Evolutionary conservation across 345 rosid genomes (phyloP).

Genomic region (Iberis pinnata): DNA sequence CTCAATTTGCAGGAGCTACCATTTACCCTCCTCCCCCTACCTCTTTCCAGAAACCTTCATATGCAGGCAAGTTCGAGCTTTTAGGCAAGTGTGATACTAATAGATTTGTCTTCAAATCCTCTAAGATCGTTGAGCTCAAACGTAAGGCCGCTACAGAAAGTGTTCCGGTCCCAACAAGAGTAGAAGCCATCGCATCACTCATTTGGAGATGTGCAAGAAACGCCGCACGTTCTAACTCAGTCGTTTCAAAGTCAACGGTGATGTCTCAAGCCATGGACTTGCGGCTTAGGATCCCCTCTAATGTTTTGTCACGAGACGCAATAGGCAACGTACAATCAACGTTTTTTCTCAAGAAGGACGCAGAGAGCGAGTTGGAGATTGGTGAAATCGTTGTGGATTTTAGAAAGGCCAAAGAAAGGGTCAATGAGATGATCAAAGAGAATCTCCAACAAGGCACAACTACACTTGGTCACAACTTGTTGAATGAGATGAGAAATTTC

Average conservation of each 20-base stretch:
- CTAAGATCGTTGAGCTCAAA: slow-evolving; percentile 26
- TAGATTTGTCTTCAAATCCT: slow-evolving; percentile 20
- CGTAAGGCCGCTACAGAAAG: slow-evolving; percentile 13
- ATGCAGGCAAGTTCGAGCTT: too few relatives aligned
- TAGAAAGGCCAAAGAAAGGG: slow-evolving; percentile 19
- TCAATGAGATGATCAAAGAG: background rate
- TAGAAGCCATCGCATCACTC: slow-evolving; percentile 29
- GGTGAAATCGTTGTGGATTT: slow-evolving; percentile 15
- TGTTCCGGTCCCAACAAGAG: slow-evolving; percentile 25
- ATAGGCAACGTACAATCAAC: slow-evolving; percentile 24
- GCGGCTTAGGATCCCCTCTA: slow-evolving; percentile 25
- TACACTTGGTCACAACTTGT: background rate
- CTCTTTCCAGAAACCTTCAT: background rate
- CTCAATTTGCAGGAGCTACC: slow-evolving; percentile 9
- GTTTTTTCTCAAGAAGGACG: slow-evolving; percentile 1
- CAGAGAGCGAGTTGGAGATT: slow-evolving; percentile 15
- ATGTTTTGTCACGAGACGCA: slow-evolving; percentile 1
- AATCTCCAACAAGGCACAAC: background rate
- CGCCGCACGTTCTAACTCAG: slow-evolving; percentile 1
- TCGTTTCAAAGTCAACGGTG: background rate
- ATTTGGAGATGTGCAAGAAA: slow-evolving; percentile 24
- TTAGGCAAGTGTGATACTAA: background rate
- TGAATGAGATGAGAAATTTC: background rate
- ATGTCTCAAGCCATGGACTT: slow-evolving; percentile 31
- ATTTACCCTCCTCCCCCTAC: slow-evolving; percentile 18